Evolutionary conservation across 2,329 filamentous ascomycete genomes (phyloP).

Genomic region (Fusarium annulatum): DNA sequence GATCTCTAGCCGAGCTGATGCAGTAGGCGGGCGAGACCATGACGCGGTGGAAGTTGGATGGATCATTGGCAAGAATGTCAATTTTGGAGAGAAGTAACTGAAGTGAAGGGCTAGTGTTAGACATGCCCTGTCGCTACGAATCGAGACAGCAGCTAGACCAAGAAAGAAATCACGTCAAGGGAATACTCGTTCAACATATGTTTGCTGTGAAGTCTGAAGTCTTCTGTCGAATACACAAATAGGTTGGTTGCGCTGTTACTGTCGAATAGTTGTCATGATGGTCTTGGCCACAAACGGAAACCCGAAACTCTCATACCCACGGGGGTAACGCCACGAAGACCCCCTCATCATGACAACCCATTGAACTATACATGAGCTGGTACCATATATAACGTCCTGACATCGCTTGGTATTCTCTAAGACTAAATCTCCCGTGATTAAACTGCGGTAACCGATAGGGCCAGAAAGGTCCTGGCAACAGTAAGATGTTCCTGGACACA

Average conservation of each 20-base stretch:
- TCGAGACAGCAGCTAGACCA: conserved; percentile 43
- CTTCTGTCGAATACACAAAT: not conserved
- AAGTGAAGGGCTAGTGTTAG: conserved; percentile 20
- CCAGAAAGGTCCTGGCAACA: not conserved
- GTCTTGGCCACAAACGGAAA: conserved; percentile 32
- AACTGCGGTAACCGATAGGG: not conserved
- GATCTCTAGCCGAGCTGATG: conserved; percentile 56
- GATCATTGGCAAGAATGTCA: conserved; percentile 13
- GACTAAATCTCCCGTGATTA: not conserved
- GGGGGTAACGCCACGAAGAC: conserved; percentile 5
- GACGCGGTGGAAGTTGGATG: conserved; percentile 33
- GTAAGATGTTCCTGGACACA: not conserved
- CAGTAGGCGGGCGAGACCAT: conserved; percentile 48
- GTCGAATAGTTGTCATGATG: conserved; percentile 18
- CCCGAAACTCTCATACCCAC: conserved; percentile 18
- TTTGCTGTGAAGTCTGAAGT: conserved; percentile 4
- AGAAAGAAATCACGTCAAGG: conserved; percentile 39
- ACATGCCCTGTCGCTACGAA: conserved; percentile 37
- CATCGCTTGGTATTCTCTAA: not conserved
- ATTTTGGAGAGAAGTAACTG: conserved; percentile 19
- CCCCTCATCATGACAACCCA: conserved; percentile 21
- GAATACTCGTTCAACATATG: conserved; percentile 2
- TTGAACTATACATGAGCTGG: not conserved
- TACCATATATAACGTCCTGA: not conserved
- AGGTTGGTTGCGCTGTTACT: not conserved